phyloP scores from a whole-genome alignment of 768 basidiomycete genomes.

The Leucocoprinus leucothites region DNA sequence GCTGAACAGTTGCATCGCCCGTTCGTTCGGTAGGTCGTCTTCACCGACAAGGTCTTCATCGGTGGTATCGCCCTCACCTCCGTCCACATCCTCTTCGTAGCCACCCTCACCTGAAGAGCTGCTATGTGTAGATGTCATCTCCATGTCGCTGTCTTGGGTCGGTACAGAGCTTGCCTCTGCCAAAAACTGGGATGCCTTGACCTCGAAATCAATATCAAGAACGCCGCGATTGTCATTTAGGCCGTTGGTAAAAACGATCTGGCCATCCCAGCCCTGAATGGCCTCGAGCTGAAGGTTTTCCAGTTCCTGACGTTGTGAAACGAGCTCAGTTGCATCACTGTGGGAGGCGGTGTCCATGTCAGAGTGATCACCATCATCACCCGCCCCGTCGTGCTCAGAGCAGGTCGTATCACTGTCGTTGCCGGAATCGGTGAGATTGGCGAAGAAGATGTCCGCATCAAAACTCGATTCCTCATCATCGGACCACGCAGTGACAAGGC shows the following conservation, averaged over 20 bases:
- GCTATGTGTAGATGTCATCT: constrained; percentile 29
- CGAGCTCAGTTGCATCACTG: constrained; percentile 24
- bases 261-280: constrained; percentile 72
- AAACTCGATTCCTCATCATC: constrained; percentile 77
- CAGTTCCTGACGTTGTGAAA: constrained; percentile 27
- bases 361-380: constrained; percentile 45
- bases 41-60: constrained; percentile 83
- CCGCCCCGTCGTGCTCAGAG: constrained; percentile 17
- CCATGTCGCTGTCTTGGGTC: constrained; percentile 46
- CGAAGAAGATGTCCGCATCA: constrained; percentile 83
- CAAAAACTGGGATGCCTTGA: constrained; percentile 48
- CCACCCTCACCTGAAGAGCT: constrained; percentile 43
- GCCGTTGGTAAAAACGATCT: constrained; percentile 69
- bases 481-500: constrained; percentile 75
- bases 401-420: constrained; percentile 14
- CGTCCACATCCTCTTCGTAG: constrained; percentile 46
- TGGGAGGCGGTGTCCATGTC: constrained; percentile 29
- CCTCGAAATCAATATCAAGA: constrained; percentile 71
- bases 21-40: constrained; percentile 69
- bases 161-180: constrained; percentile 47
- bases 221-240: constrained; percentile 51
- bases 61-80: constrained; percentile 71
- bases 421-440: constrained; percentile 45
- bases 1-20: constrained; percentile 69
- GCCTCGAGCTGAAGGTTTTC: constrained; percentile 60